A percentile compares a stretch with the other conserved stretches of the same genome.
Conservation (phyloP, 2,329 filamentous ascomycete genomes). For the Botrytis squamosa region DNA sequence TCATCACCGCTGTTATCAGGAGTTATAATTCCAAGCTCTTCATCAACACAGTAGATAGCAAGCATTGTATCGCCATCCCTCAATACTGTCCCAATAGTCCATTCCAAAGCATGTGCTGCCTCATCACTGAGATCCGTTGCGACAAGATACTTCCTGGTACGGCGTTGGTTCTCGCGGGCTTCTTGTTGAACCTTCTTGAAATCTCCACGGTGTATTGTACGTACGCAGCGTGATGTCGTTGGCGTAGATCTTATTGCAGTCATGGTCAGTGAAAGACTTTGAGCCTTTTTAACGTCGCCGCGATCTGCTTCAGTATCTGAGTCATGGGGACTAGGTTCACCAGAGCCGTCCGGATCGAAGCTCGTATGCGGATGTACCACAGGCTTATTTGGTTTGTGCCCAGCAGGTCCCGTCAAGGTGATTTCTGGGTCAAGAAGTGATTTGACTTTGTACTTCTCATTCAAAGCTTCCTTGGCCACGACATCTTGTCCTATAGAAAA, state of each 20-base stretch:
- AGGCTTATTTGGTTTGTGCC: constrained; percentile 53
- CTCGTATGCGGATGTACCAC: constrained; percentile 79
- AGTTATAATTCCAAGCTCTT: constrained; percentile 66
- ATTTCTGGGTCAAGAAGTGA: constrained; percentile 58
- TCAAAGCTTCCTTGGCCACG: constrained; percentile 26
- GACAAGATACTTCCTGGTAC: constrained; percentile 88
- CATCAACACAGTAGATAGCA: constrained; percentile 89
- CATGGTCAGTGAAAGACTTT: constrained; percentile 77
- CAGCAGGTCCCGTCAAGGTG: constrained; percentile 61
- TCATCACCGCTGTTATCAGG: constrained; percentile 53
- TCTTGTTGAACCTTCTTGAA: constrained; percentile 73
- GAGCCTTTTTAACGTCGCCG: constrained; percentile 81
- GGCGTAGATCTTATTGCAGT: constrained; percentile 76
- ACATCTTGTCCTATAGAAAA: constrained; percentile 29
- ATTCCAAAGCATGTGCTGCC: constrained; percentile 91
- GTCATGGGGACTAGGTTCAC: constrained; percentile 59
- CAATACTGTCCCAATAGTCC: constrained; percentile 94
- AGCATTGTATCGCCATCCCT: constrained; percentile 92
- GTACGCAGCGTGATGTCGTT: constrained; percentile 76
- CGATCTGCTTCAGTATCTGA: constrained; percentile 86
- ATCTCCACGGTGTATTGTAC: constrained; percentile 87
- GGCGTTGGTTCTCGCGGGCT: constrained; percentile 73
- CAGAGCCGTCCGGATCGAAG: constrained; percentile 63
- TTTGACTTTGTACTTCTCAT: constrained; percentile 34
- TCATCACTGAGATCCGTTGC: constrained; percentile 94